Evolutionary conservation across 2,329 filamentous ascomycete species (phyloP).

Genomic region (Didymella lethalis): DNA sequence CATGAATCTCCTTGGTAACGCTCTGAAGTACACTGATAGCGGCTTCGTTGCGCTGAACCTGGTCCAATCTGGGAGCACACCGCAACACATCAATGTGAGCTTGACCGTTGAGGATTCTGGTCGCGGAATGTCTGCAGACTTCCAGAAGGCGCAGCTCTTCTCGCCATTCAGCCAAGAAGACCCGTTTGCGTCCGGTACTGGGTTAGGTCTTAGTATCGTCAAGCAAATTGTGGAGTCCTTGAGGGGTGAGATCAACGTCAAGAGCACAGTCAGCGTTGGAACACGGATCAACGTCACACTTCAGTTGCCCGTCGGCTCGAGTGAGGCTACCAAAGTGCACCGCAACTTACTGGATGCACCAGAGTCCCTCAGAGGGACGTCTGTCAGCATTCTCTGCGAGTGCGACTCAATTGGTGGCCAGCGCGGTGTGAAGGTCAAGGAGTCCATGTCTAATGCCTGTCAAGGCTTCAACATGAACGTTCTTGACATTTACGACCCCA

Average conservation of each 20-base stretch:
- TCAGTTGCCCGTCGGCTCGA: conserved; percentile 30
- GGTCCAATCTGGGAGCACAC: conserved; percentile 23
- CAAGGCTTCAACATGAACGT: conserved; percentile 37
- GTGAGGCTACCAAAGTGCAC: conserved; percentile 23
- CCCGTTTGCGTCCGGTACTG: conserved; percentile 44
- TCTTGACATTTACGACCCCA: conserved; percentile 19
- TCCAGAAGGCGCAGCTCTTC: conserved; percentile 43
- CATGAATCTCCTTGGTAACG: conserved; percentile 49
- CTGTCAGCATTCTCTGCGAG: conserved; percentile 36
- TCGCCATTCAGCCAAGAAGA: conserved; percentile 49
- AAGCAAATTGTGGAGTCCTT: conserved; percentile 47
- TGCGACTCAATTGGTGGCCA: conserved; percentile 31
- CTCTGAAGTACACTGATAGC: conserved; percentile 46
- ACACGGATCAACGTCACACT: conserved; percentile 39
- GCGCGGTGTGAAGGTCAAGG: conserved; percentile 36
- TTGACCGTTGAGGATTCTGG: conserved; percentile 51
- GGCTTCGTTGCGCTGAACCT: conserved; percentile 44
- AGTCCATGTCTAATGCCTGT: conserved; percentile 38
- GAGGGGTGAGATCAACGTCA: conserved; percentile 44
- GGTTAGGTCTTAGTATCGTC: conserved; percentile 48
- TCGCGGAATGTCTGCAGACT: conserved; percentile 48
- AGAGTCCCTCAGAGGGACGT: conserved; percentile 27
- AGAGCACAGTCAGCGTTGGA: conserved; percentile 37
- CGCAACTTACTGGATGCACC: conserved; percentile 27
- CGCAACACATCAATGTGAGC: conserved; percentile 30